These are phyloP conservation scores for Pseudonitzschia multiseries DNA, from an alignment of 108 stramenopile species.

Conservation along the genomic window DNA sequence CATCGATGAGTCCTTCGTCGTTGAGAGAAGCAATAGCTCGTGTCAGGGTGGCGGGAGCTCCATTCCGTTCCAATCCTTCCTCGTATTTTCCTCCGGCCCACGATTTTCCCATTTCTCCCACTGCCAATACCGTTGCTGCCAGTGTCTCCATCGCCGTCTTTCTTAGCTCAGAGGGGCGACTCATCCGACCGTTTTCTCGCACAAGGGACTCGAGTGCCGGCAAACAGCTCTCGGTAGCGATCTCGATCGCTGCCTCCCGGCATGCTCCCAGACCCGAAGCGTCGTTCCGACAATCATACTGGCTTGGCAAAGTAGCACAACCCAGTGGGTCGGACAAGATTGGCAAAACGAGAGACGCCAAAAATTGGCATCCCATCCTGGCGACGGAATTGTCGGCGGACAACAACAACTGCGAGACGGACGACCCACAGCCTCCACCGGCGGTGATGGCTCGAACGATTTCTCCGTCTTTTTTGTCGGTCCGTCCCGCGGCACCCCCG, in stretches of 20 bases:
- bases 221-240: constrained; percentile 58
- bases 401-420: constrained; percentile 70
- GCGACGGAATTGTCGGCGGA: constrained; percentile 78
- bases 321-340: constrained; percentile 55
- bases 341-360: constrained; percentile 60
- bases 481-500: constrained; percentile 35
- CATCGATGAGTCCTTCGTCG: constrained; percentile 45
- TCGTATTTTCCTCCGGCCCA: constrained; percentile 49
- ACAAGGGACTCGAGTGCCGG: constrained; percentile 51
- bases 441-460: constrained; percentile 71
- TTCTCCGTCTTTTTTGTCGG: constrained; percentile 53
- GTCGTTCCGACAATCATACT: constrained; percentile 47
- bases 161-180: constrained; percentile 50
- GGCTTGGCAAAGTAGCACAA: constrained; percentile 27
- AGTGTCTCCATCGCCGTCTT: constrained; percentile 55
- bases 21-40: constrained; percentile 43
- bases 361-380: constrained; percentile 69
- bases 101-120: constrained; percentile 52
- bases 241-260: constrained; percentile 72
- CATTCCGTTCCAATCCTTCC: constrained; percentile 39
- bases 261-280: constrained; percentile 48
- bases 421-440: constrained; percentile 66
- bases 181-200: constrained; percentile 34
- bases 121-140: constrained; percentile 48
- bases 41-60: constrained; percentile 36